These are phyloP conservation scores for Colletotrichum sp. DNA, from an alignment of 2,329 filamentous ascomycete species.

Conservation along the genomic window DNA sequence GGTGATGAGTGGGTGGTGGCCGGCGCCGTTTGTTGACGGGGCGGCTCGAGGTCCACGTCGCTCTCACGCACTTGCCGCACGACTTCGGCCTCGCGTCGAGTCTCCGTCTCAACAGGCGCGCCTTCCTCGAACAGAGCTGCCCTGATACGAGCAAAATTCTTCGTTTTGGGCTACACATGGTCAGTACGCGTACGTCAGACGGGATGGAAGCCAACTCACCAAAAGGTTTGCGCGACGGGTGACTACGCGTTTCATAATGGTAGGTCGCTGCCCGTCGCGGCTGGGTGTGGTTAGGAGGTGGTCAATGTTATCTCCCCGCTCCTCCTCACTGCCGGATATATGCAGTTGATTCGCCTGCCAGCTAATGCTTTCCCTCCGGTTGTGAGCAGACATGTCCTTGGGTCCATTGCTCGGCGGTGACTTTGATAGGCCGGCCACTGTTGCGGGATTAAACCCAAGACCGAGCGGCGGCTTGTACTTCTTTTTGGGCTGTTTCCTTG, in stretches of 20 bases:
- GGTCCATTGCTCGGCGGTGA: constrained; percentile 69
- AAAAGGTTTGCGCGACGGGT: constrained; percentile 88
- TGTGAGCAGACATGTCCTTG: constrained; percentile 45
- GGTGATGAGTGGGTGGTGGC: constrained; percentile 73
- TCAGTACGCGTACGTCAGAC: constrained; percentile 29
- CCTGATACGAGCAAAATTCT: constrained; percentile 91
- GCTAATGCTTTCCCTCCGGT: constrained; percentile 86
- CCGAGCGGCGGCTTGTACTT: constrained; percentile 54
- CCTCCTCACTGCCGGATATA: constrained; percentile 72
- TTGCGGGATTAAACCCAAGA: constrained; percentile 53
- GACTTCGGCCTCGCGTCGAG: constrained; percentile 90
- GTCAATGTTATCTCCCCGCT: constrained; percentile 74
- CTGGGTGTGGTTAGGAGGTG: constrained; percentile 46
- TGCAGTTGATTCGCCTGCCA: constrained; percentile 89
- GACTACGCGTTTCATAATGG: constrained; percentile 82
- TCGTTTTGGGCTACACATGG: constrained; percentile 81
- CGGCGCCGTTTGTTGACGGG: constrained; percentile 48
- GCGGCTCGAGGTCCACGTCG: constrained; percentile 68
- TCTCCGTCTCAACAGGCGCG: constrained; percentile 86
- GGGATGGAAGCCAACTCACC: constrained; percentile 54
- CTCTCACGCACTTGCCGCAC: constrained; percentile 94
- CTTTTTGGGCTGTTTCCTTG: constrained; percentile 70
- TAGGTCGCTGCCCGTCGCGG: constrained; percentile 64
- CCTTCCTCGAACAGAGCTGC: constrained; percentile 89
- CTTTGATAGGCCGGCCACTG: constrained; percentile 59